phyloP scores from a whole-genome alignment of 2,329 filamentous ascomycete genomes.

The Fusarium miscanthi region DNA sequence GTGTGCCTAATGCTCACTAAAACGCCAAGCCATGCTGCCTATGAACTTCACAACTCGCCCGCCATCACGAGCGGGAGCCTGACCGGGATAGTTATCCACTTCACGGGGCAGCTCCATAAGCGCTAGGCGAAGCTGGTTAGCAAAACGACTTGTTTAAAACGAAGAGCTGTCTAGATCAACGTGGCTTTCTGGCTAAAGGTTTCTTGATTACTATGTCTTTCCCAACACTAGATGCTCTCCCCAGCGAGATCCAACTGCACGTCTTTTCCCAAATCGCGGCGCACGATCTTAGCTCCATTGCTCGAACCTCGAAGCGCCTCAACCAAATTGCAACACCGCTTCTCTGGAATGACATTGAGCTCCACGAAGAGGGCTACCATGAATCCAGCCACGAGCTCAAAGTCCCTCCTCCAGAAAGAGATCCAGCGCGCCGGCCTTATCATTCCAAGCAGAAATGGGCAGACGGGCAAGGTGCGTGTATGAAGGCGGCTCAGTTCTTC shows the following conservation, averaged over 20 bases:
- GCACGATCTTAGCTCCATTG: background rate
- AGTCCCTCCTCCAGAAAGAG: background rate
- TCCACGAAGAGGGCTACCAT: slow-evolving; percentile 23
- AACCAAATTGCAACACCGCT: background rate
- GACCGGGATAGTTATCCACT: background rate
- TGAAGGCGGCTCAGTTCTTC: slow-evolving; percentile 11
- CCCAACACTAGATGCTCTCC: background rate
- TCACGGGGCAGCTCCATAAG: background rate
- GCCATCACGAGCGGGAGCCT: background rate
- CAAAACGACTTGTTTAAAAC: background rate
- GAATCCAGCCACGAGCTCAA: background rate
- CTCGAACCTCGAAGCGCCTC: slow-evolving; percentile 10
- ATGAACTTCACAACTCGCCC: background rate
- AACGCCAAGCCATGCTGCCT: background rate
- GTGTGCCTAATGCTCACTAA: background rate
- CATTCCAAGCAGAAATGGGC: background rate
- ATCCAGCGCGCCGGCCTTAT: background rate
- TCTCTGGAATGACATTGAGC: slow-evolving; percentile 33
- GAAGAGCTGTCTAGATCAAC: background rate
- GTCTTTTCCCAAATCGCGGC: background rate
- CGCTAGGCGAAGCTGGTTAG: background rate
- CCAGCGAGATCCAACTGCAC: background rate
- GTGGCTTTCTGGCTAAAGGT: fast-evolving
- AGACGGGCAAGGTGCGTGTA: background rate
- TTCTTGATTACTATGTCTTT: background rate